Base-by-base conservation (phyloP, 2,329 filamentous ascomycete species). In the Aspergillus ochraceoroseus region DNA sequence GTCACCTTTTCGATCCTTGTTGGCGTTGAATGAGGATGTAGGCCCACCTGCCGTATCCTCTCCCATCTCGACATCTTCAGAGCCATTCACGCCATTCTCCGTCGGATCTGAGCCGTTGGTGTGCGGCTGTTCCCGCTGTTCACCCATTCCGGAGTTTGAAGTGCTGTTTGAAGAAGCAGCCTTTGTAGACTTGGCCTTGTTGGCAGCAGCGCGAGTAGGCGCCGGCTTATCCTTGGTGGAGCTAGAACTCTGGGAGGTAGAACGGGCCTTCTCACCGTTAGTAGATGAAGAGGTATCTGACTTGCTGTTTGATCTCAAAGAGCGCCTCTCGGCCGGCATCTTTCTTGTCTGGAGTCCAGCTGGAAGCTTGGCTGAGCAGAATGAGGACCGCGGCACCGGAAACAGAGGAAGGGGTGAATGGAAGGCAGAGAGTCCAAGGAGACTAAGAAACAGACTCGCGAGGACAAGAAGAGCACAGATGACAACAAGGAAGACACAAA, bases 41-140 rank as follows among this genome's bases (percentile, higher is more conserved):
- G 68, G 63, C 58, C 61, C 62, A 62, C 75, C 74, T 55, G 70
- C 63, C 59, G 67, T 68, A 65, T 77, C 75, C 60, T 83, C 80
- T 63, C 77, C 82, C 78, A 83, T 83, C 59, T 85, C 81, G 56
- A 80, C 74, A 63, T 87, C 83, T 55, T 83, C 77, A 48, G 77
- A 77, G 51, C 77, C 64, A 72, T 77, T 71, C 57, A 79, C 68
- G 54, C 80, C 77, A 65, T 86, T 85, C 63, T 82, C 79, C 54
- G 77, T 70, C 47, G 81, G 77, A 67, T 84, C 77, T 48, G 82
- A 82, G 62, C 81, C 80, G 70, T 83, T 84, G 22, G 63, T 64
- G 52, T 71, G 70, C 59, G 82, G 80, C 59, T 83, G 83, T 65
- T 87, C 85, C 66, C 85, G 83, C 65, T 54, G 51, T 33, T 82